phyloP scores from a whole-genome alignment of 2,329 filamentous ascomycete genomes.

The Alternaria brassicicola region DNA sequence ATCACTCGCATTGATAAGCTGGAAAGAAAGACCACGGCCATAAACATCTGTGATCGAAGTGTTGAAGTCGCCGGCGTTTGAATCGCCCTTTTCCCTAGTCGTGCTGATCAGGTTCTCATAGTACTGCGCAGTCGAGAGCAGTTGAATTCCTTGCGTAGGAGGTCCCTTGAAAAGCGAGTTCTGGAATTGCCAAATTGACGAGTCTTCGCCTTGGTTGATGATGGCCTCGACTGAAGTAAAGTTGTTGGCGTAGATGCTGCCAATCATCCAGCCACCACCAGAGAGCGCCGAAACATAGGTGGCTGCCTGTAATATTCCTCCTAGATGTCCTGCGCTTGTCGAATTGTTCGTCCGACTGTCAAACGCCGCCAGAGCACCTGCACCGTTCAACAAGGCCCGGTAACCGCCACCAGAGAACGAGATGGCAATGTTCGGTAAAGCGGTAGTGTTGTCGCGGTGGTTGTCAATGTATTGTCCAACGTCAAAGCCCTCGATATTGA shows the following conservation, averaged over 20 bases:
- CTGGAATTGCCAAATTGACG: slow-evolving; percentile 66
- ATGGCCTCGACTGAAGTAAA: slow-evolving; percentile 71
- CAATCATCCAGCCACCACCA: slow-evolving; percentile 83
- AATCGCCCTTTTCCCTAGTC: slow-evolving; percentile 66
- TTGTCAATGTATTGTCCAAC: slow-evolving; percentile 72
- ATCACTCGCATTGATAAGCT: slow-evolving; percentile 76
- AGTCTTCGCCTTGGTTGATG: slow-evolving; percentile 53
- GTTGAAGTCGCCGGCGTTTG: slow-evolving; percentile 63
- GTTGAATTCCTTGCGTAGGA: slow-evolving; percentile 55
- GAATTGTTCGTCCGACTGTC: slow-evolving; percentile 72
- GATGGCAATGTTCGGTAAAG: slow-evolving; percentile 73
- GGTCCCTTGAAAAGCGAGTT: slow-evolving; percentile 68
- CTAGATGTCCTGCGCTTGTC: slow-evolving; percentile 69
- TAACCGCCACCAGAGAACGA: slow-evolving; percentile 86
- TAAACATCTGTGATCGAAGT: slow-evolving; percentile 86
- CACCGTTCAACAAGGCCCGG: slow-evolving; percentile 83
- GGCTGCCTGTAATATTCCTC: slow-evolving; percentile 78
- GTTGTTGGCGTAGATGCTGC: slow-evolving; percentile 79
- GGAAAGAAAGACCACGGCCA: slow-evolving; percentile 82
- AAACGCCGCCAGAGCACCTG: slow-evolving; percentile 78
- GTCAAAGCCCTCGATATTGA: slow-evolving; percentile 80
- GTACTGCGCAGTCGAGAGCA: slow-evolving; percentile 66
- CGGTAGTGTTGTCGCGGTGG: slow-evolving; percentile 60
- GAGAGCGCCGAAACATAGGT: slow-evolving; percentile 84
- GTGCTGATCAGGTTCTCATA: slow-evolving; percentile 64